Conservation (phyloP, 225 moss, liverwort and hornwort genomes). For the Antitrichia curtipendula region DNA sequence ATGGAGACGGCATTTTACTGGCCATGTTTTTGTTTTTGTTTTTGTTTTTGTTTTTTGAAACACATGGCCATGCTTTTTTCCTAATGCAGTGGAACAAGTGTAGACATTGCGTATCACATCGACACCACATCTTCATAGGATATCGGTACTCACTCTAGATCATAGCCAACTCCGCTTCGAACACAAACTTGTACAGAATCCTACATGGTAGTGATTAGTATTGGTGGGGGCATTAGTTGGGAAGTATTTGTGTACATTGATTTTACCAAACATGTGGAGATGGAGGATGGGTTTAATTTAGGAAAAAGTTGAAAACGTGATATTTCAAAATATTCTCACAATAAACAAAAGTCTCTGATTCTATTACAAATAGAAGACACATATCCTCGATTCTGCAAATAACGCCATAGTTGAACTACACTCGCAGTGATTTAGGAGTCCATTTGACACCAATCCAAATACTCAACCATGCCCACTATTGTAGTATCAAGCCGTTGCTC, state of each 20-base stretch:
- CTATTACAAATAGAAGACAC: background rate
- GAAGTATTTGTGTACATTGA: background rate
- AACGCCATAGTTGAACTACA: background rate
- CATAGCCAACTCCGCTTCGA: background rate
- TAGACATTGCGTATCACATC: background rate
- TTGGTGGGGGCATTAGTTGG: background rate
- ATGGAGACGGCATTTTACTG: too few relatives aligned
- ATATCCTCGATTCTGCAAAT: background rate
- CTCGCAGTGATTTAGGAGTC: background rate
- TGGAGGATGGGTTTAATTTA: background rate
- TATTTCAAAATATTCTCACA: background rate
- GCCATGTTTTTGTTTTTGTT: too few relatives aligned
- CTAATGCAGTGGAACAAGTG: background rate
- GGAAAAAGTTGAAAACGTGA: background rate
- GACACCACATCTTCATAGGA: background rate
- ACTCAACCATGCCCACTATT: background rate
- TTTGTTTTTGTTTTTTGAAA: too few relatives aligned
- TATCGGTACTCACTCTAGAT: background rate
- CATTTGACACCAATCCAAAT: background rate
- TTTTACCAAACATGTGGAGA: background rate
- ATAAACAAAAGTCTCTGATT: background rate
- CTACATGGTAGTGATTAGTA: background rate
- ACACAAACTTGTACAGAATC: background rate
- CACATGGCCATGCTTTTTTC: too few relatives aligned
- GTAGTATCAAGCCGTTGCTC: background rate